Conservation (phyloP, 495 filamentous ascomycete species). For the Daldinia loculata region DNA sequence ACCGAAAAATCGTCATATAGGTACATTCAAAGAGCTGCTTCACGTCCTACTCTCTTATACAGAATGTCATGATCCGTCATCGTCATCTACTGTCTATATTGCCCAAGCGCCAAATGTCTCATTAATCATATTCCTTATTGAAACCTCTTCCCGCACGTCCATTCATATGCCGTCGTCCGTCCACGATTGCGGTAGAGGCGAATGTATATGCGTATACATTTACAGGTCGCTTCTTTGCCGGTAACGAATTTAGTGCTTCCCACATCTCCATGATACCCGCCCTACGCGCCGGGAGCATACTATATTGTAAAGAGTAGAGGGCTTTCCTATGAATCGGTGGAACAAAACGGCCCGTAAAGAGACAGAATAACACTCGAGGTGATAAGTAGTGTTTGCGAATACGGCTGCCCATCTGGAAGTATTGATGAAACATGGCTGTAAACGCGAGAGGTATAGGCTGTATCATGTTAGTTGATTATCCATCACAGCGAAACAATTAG, state of each 20-base stretch:
- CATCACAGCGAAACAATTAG: neutral
- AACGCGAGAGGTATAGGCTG: constrained; percentile 91
- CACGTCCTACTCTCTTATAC: constrained; percentile 23
- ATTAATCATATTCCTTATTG: neutral
- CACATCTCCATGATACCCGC: constrained; percentile 87
- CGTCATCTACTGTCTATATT: constrained; percentile 20
- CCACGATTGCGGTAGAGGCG: constrained; percentile 16
- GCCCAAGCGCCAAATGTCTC: constrained; percentile 22
- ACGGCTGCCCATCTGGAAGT: constrained; percentile 91
- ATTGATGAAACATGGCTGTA: constrained; percentile 92
- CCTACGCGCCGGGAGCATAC: constrained; percentile 88
- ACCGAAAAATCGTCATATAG: neutral
- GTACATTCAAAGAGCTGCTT: constrained; percentile 7
- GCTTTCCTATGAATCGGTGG: constrained; percentile 93
- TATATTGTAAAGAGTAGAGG: constrained; percentile 97
- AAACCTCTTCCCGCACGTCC: constrained; percentile 38
- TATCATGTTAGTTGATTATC: constrained; percentile 31
- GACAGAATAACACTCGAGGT: constrained; percentile 83
- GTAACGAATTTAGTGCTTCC: constrained; percentile 68
- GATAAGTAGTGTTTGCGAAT: constrained; percentile 95
- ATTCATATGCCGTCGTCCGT: constrained; percentile 44
- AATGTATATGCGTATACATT: constrained; percentile 32
- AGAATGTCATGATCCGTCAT: constrained; percentile 28
- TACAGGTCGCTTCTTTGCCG: constrained; percentile 47
- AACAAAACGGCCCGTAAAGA: constrained; percentile 87